A percentile compares a stretch with the other conserved stretches of the same genome.
These are phyloP conservation scores for Pulveroboletus ravenelii DNA, from an alignment of 768 basidiomycete genomes.

Conservation along the genomic window DNA sequence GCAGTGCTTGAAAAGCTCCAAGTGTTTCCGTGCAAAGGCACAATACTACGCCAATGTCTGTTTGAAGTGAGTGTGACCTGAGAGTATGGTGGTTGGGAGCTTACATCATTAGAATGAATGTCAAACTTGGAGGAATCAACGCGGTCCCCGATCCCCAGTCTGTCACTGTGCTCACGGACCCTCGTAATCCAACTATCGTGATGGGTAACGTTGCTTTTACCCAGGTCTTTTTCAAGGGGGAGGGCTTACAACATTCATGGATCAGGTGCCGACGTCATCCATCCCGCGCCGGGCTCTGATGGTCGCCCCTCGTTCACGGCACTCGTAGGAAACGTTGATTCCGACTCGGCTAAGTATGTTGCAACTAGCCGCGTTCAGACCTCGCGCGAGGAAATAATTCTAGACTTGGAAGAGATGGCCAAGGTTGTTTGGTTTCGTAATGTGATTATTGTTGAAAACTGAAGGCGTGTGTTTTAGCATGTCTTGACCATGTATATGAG, in stretches of 20 bases:
- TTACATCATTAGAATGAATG: constrained; percentile 51
- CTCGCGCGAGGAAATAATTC: constrained; percentile 73
- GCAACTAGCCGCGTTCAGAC: constrained; percentile 60
- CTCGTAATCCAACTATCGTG: constrained; percentile 70
- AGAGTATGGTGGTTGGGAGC: neutral
- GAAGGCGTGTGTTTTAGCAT: constrained; percentile 34
- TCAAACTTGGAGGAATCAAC: constrained; percentile 82
- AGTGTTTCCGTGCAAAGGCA: constrained; percentile 61
- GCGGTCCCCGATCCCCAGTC: constrained; percentile 67
- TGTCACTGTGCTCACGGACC: constrained; percentile 61
- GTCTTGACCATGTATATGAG: constrained; percentile 52
- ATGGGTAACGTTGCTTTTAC: constrained; percentile 48
- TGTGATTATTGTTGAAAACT: constrained; percentile 5
- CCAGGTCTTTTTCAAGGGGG: neutral
- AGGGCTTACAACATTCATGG: constrained; percentile 1
- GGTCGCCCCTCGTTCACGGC: constrained; percentile 79
- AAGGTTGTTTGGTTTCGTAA: constrained; percentile 34
- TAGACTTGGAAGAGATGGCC: constrained; percentile 62
- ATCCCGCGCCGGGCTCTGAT: constrained; percentile 75
- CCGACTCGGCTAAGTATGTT: constrained; percentile 66
- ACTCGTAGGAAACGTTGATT: constrained; percentile 77
- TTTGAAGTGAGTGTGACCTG: constrained; percentile 54
- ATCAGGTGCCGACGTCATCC: constrained; percentile 76
- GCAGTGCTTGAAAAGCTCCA: constrained; percentile 67
- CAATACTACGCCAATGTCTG: constrained; percentile 83